Evolutionary conservation across 306 rosid species (phyloP).

Genomic region (Lablab purpureus): DNA sequence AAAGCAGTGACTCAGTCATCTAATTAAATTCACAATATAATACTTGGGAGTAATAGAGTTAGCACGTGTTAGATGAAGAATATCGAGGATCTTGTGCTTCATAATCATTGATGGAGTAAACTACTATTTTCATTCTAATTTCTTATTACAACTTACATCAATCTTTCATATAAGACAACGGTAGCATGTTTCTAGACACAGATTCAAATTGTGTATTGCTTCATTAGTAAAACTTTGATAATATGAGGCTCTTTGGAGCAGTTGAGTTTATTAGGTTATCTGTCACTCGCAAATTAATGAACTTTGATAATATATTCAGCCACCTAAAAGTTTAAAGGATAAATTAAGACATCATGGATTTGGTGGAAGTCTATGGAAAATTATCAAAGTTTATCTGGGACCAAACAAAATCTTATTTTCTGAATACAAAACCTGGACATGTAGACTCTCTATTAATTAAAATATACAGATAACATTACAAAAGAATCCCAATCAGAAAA

Average conservation of each 20-base stretch:
- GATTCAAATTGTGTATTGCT: not conserved
- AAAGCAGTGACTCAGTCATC: not conserved
- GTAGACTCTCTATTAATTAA: too few relatives aligned
- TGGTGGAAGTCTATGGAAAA: not conserved
- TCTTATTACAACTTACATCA: too few relatives aligned
- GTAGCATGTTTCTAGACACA: not conserved
- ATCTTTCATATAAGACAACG: not conserved
- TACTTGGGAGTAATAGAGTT: too few relatives aligned
- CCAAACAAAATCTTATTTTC: too few relatives aligned
- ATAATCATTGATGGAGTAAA: not conserved
- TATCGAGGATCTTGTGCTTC: not conserved
- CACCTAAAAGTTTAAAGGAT: not conserved
- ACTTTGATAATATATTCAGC: conserved; percentile 3
- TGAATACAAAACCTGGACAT: too few relatives aligned
- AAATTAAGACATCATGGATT: not conserved
- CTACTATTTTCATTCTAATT: not conserved
- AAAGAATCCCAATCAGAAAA: too few relatives aligned
- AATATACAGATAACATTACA: too few relatives aligned
- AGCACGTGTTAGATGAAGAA: not conserved
- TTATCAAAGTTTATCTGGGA: not conserved
- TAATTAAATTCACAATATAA: not conserved
- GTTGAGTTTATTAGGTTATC: not conserved
- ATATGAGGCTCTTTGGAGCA: not conserved
- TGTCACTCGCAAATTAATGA: not conserved
- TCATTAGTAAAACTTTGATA: not conserved